Conservation (phyloP, 805 yeast species). For the Saturnispora mendoncae region DNA sequence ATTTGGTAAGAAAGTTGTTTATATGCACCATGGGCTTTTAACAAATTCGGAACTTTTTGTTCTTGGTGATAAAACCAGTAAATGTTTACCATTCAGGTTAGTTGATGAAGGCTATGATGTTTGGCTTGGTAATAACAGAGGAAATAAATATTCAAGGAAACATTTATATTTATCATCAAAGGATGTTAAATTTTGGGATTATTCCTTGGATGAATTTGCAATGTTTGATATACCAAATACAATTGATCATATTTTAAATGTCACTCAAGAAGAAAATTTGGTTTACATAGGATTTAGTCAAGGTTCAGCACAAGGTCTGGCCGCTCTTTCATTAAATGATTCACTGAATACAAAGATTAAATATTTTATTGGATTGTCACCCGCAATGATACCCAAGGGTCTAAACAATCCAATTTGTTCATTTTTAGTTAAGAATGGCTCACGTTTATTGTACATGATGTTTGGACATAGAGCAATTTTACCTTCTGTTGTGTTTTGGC, state of each 20-base stretch:
- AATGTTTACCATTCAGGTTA: slow-evolving; percentile 60
- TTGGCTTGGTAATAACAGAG: slow-evolving; percentile 89
- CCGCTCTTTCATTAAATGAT: slow-evolving; percentile 61
- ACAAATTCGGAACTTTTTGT: slow-evolving; percentile 72
- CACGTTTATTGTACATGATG: slow-evolving; percentile 56
- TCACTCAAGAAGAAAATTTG: slow-evolving; percentile 37
- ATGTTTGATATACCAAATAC: slow-evolving; percentile 81
- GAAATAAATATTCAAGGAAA: slow-evolving; percentile 84
- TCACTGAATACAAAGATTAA: slow-evolving; percentile 48
- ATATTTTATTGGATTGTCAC: slow-evolving; percentile 74
- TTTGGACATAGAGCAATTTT: slow-evolving; percentile 71
- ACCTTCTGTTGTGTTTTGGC: slow-evolving; percentile 61
- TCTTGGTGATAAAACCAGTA: slow-evolving; percentile 33
- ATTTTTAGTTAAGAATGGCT: slow-evolving; percentile 65
- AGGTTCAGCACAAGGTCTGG: slow-evolving; percentile 91
- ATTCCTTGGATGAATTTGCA: slow-evolving; percentile 87
- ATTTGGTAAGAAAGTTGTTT: slow-evolving; percentile 37
- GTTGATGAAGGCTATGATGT: slow-evolving; percentile 84
- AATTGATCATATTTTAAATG: slow-evolving; percentile 58
- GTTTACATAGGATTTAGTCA: slow-evolving; percentile 86
- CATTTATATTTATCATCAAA: slow-evolving; percentile 40
- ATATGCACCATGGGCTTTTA: slow-evolving; percentile 82
- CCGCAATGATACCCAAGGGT: slow-evolving; percentile 90
- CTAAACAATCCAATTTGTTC: slow-evolving; percentile 36
- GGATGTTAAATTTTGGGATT: slow-evolving; percentile 69